Evolutionary conservation across 2,329 filamentous ascomycete genomes (phyloP), one percentile per base, ranked within the genome.

Genomic region (Sclerotinia nivalis): DNA sequence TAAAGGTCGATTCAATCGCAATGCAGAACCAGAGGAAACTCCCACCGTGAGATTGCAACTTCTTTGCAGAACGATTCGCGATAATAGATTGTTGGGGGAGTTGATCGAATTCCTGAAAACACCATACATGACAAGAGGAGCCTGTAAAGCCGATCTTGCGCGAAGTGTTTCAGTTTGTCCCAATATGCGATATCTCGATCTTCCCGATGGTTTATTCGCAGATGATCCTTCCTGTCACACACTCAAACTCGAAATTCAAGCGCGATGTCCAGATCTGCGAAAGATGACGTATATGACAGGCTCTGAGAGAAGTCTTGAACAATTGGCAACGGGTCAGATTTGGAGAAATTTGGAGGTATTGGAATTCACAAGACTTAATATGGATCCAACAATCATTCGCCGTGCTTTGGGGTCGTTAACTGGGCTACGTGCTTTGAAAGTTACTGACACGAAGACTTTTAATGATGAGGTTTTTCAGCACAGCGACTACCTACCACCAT

Each of bases 41-140:
- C 89, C 94, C 7, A 87, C 89, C 72, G 87, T 87, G 72, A 89
- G 95, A 45, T 85, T 98, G 65, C 87, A 89, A 76, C 85, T 97
- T 69, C 86, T 98, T 60, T 92, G 91, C 78, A 88, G 93, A 72
- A 93, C 93, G 1, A 88, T 97, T 64, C 89, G 93, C 72, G 91
- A 95, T 64, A 90, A 93, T 72, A 87, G 82, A 61, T 80, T 85
- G 12, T 82, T 97, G 59, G 93, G 90, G 47, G 83, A 86, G 69
- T 83, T 88, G 55, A 92, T 97, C 7, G 83, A 90, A 77, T 93
- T 90, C 75, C 84, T 98, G 76, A 97, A 97, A 83, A 89, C 93
- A 71, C 93, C 95, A 9, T 97, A 97, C 80, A 97, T 97, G 95
- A 90, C 95, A 68, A 89, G 95, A 58, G 78, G 97, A 82, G 92